A percentile compares a stretch with the other conserved stretches of the same genome.
These are phyloP conservation scores for Paraconiothyrium brasiliense DNA, from an alignment of 2,329 filamentous ascomycete genomes.

Conservation along the genomic window DNA sequence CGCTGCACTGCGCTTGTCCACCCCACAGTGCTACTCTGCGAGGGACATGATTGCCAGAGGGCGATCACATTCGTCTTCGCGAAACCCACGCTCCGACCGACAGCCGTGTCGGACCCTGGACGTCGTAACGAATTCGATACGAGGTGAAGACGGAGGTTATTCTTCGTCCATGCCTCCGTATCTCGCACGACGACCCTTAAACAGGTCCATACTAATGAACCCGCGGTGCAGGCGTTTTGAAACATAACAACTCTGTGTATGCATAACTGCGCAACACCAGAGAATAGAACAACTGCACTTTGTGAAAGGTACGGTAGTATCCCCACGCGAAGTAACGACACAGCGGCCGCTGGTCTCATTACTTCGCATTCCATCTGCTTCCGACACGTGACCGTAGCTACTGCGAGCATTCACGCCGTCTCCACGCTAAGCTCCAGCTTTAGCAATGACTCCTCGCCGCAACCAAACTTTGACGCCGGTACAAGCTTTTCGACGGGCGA, in stretches of 20 bases:
- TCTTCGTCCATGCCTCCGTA: neutral
- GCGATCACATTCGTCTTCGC: neutral
- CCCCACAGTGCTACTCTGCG: neutral
- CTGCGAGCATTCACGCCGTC: neutral
- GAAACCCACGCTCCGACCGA: neutral
- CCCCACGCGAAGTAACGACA: neutral
- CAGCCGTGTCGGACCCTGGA: neutral
- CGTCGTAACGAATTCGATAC: neutral
- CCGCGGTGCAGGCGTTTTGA: neutral
- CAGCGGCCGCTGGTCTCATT: neutral
- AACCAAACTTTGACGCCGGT: neutral
- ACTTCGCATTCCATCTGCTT: neutral
- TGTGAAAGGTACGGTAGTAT: neutral
- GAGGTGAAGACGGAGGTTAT: neutral
- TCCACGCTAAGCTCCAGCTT: neutral
- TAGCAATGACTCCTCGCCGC: neutral
- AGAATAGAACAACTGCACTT: neutral
- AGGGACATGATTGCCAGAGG: neutral
- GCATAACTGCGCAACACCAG: neutral
- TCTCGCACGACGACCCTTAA: neutral
- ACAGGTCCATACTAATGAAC: neutral
- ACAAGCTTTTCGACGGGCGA: constrained; percentile 4
- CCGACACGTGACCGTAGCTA: neutral
- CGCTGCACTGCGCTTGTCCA: neutral
- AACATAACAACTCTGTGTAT: neutral